Evolutionary conservation across 202 grass and related monocot species (phyloP), one percentile per base, ranked within the genome.

Genomic region (Elaeis oleifera): DNA sequence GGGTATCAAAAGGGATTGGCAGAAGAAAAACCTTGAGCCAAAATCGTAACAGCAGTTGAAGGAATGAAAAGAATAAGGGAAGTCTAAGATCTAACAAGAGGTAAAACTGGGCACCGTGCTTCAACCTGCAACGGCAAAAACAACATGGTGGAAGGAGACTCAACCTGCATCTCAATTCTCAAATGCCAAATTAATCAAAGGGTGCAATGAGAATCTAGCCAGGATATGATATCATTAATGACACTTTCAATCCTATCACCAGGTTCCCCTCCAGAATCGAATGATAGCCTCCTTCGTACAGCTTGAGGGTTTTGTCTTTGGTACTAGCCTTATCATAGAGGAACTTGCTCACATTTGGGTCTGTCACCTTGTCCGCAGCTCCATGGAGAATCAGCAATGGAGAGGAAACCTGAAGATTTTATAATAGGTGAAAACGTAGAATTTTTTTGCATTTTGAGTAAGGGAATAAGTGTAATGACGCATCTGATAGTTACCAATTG

Each of bases 301-400:
- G 71, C 73, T 91, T 91, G 49, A 91, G 68, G 27, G 87, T 86
- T 77, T 97, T 89, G 69, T 97, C 92, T 50, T 89, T 75, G 3
- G 84, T 58, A 50, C 58, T 81, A 36, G 92, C 84, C 53, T 86
- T 89, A 65, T 88, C 76, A 51, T 86, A 91, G 14, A 91, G 75
- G 62, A 79, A 97, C 58, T 78, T 71, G 63, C 92, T 97, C 54
- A 91, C 88, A 1, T 84, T 75, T 53, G 88, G 81, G 59, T 97
- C 92, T 5, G 92, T 97, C 48, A 97, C 92, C 81, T 81, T 77
- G 78, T 91, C 92, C 15, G 92, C 81, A 59, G 92, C 84, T 79
- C 92, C 92, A 39, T 97, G 92, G 71, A 97, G 92, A 91, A 97
- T 79, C 36, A 97, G 62, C 81, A 97, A 70, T 0, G 92, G 92